Evolutionary conservation across 1,284 basidiomycete species (phyloP), one percentile per base, ranked within the genome.

Genomic region (Fistulinella cinereoalba): DNA sequence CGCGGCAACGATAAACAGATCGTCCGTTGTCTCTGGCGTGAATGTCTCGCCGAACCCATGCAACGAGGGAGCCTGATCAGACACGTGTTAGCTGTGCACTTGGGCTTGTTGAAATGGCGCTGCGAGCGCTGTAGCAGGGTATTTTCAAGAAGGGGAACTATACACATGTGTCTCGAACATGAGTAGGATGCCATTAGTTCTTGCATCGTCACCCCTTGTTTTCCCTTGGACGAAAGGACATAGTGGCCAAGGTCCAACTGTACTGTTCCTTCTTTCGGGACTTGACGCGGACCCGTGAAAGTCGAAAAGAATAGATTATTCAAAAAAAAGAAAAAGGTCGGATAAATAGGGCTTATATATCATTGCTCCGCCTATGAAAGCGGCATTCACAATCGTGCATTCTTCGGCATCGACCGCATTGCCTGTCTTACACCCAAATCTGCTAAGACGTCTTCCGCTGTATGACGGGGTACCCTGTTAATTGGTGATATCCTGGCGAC

Each of bases 401-500:
- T 57, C 52, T 46, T 55, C 9, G 52, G 55, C 47, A 83, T 81
- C 61, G 76, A 79, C 62, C 76, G 81, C 57, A 83, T 68, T 1
- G 81, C 81, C 56, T 84, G 81, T 41, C 82, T 71, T n/a, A 84
- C 79, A 38, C 82, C 82, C 38, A 84, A 66, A 54, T 84, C 81
- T 8, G 75, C 76, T 44, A 84, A 56, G 1, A 84, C 82, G 54
- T 84, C 82, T 58, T 84, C 82, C 18, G 80, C 81, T 63, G 18
- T 8, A 23, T 24, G 15, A 37, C 41, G 7, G 3, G 9, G 4
- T 15, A 3, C 5, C 33, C 5, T 6, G 34, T 57, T 15, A 60
- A 41, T 33, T 15, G 27, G 16, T n/a, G 16, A 11, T 13, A 24
- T 22, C 0, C 19, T 32, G 11, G 32, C 9, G 19, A 12, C 32